A percentile compares a stretch with the other conserved stretches of the same genome.
Conservation (phyloP, 495 filamentous ascomycete species). For the Penicillium odoratum region DNA sequence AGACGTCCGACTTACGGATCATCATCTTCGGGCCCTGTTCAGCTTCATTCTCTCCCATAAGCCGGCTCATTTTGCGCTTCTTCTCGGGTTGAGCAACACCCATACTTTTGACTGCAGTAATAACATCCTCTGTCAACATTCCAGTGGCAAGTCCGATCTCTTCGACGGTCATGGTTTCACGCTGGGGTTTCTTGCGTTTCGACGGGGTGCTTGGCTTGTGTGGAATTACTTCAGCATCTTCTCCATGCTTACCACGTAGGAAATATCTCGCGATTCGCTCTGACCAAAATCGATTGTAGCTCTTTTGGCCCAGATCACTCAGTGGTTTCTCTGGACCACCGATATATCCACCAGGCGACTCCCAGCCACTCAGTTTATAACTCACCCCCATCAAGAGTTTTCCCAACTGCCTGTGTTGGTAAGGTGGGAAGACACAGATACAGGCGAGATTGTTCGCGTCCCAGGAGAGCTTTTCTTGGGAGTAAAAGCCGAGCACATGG, state of each 20-base stretch:
- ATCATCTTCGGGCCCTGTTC: slow-evolving; percentile 36
- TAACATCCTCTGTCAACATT: slow-evolving; percentile 79
- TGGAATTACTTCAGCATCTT: slow-evolving; percentile 22
- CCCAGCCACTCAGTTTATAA: slow-evolving; percentile 86
- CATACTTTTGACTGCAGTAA: slow-evolving; percentile 76
- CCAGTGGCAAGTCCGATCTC: slow-evolving; percentile 67
- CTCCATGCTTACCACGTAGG: slow-evolving; percentile 36
- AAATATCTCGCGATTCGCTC: slow-evolving; percentile 71
- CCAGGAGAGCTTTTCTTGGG: slow-evolving; percentile 98
- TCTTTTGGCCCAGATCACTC: slow-evolving; percentile 75
- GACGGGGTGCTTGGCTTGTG: slow-evolving; percentile 31
- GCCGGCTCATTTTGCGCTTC: slow-evolving; percentile 35
- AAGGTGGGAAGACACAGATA: slow-evolving; percentile 94
- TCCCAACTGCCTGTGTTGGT: slow-evolving; percentile 86
- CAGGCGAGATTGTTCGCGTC: slow-evolving; percentile 98
- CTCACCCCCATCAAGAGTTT: slow-evolving; percentile 88
- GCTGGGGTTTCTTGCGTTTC: slow-evolving; percentile 37
- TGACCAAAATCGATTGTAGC: slow-evolving; percentile 83
- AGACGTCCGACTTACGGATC: slow-evolving; percentile 46
- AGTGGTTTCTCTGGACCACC: slow-evolving; percentile 94
- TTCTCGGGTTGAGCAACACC: slow-evolving; percentile 65
- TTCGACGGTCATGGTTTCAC: slow-evolving; percentile 50
- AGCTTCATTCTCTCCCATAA: slow-evolving; percentile 25
- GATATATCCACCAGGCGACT: slow-evolving; percentile 62
- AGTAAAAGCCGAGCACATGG: slow-evolving; percentile 88